Evolutionary conservation across 164 flowering plant genomes (phyloP).

Genomic region (Macadamia integrifolia): DNA sequence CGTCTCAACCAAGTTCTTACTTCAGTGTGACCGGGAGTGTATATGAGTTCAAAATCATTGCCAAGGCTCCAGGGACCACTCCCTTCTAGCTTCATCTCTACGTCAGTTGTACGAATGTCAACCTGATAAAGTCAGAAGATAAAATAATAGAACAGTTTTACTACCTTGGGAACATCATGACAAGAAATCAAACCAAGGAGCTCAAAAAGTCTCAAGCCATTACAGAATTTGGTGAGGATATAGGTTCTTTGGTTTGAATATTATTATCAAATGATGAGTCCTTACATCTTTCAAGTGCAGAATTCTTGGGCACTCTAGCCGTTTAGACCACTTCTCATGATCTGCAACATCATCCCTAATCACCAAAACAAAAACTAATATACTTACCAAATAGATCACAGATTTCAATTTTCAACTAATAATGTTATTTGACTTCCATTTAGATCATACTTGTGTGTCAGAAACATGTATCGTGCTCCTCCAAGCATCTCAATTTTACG

Average conservation of each 20-base stretch:
- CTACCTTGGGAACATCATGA: too few species aligned
- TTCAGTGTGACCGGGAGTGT: slow-evolving; percentile 56
- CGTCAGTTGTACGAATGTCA: slow-evolving; percentile 28
- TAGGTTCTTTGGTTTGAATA: too few species aligned
- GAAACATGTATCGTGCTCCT: slow-evolving; percentile 60
- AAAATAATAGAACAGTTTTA: too few species aligned
- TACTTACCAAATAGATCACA: neutral
- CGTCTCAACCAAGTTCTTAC: slow-evolving; percentile 22
- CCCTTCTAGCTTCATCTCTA: slow-evolving; percentile 50
- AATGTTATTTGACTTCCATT: neutral
- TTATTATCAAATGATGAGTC: neutral
- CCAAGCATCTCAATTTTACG: slow-evolving; percentile 45
- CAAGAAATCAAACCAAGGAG: too few species aligned
- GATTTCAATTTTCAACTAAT: neutral
- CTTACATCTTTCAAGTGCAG: slow-evolving; percentile 41
- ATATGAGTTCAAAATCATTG: slow-evolving; percentile 38
- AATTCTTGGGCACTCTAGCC: slow-evolving; percentile 42
- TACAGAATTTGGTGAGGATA: too few species aligned
- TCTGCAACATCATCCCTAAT: slow-evolving; percentile 64
- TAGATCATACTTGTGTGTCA: slow-evolving; percentile 47
- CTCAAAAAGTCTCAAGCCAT: too few species aligned
- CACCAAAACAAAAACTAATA: slow-evolving; percentile 9
- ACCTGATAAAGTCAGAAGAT: slow-evolving; percentile 23
- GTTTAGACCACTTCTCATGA: slow-evolving; percentile 51
- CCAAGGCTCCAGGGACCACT: slow-evolving; percentile 51